Percentiles rank a stretch among this genome's conserved stretches.
Conservation (phyloP, 441 rosid genomes). For the Arabidopsis hybrid region DNA sequence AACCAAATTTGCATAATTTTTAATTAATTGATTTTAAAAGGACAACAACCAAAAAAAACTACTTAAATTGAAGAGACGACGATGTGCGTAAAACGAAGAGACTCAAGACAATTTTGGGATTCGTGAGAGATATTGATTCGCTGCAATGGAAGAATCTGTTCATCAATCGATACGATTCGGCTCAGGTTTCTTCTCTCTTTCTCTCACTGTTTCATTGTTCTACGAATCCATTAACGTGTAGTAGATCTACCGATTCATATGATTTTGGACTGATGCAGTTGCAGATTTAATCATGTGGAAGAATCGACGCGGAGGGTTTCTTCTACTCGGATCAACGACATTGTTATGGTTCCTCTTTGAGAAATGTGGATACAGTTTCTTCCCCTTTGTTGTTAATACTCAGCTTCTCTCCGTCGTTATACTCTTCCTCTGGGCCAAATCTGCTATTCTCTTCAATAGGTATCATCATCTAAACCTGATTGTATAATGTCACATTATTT, state of each 20-base stretch:
- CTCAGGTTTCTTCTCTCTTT: constrained; percentile 54
- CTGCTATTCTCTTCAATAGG: constrained; percentile 95
- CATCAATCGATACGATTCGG: constrained; percentile 69
- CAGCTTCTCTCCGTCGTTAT: constrained; percentile 64
- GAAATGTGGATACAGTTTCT: constrained; percentile 68
- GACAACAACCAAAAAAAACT: neutral
- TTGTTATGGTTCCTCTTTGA: constrained; percentile 76
- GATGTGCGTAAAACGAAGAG: constrained; percentile 19
- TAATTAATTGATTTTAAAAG: neutral
- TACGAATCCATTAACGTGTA: neutral
- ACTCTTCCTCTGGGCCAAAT: constrained; percentile 96
- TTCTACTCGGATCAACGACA: constrained; percentile 61
- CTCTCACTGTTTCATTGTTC: constrained; percentile 1
- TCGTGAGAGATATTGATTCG: constrained; percentile 16
- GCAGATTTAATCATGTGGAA: constrained; percentile 80
- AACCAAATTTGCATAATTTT: neutral
- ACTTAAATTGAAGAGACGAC: neutral
- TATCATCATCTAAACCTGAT: constrained; percentile 16
- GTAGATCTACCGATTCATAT: constrained; percentile 19
- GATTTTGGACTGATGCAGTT: constrained; percentile 46
- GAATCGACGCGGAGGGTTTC: constrained; percentile 56
- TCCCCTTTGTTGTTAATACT: constrained; percentile 66
- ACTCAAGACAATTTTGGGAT: constrained; percentile 9
- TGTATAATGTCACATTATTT: too few species aligned
- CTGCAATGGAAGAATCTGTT: constrained; percentile 55